These are phyloP conservation scores for Pyricularia grisea DNA, from an alignment of 2,329 filamentous ascomycete species.

Conservation along the genomic window DNA sequence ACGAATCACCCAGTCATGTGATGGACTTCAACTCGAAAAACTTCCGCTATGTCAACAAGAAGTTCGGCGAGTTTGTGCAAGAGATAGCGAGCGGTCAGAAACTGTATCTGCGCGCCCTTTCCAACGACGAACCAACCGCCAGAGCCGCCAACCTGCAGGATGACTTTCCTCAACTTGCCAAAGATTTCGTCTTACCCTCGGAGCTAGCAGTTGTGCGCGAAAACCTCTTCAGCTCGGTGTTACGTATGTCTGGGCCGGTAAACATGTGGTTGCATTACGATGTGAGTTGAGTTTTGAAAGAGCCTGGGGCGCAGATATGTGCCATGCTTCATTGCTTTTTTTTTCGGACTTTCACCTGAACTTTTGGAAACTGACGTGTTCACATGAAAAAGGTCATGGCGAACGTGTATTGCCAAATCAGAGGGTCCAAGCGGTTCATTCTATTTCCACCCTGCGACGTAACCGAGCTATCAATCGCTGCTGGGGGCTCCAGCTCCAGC, in stretches of 20 bases:
- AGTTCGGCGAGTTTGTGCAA: slow-evolving; percentile 58
- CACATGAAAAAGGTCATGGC: slow-evolving; percentile 61
- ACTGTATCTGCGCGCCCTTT: slow-evolving; percentile 73
- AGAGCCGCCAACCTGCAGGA: slow-evolving; percentile 57
- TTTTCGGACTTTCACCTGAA: slow-evolving; percentile 1
- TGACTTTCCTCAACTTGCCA: slow-evolving; percentile 62
- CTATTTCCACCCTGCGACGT: slow-evolving; percentile 76
- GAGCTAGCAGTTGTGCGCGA: slow-evolving; percentile 48
- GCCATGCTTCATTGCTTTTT: background rate
- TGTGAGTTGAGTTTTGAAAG: slow-evolving; percentile 29
- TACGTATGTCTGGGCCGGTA: slow-evolving; percentile 70
- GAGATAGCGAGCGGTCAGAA: slow-evolving; percentile 48
- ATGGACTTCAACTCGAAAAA: slow-evolving; percentile 84
- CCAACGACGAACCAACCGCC: slow-evolving; percentile 56
- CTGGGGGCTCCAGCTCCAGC: slow-evolving; percentile 73
- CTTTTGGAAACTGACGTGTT: background rate
- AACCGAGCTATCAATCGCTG: slow-evolving; percentile 55
- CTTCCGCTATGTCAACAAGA: slow-evolving; percentile 63
- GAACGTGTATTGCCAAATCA: slow-evolving; percentile 74
- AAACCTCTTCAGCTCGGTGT: slow-evolving; percentile 67
- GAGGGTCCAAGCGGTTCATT: slow-evolving; percentile 61
- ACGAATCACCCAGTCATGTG: slow-evolving; percentile 52
- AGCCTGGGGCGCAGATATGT: background rate
- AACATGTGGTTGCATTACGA: slow-evolving; percentile 91
- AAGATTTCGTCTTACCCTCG: slow-evolving; percentile 61